Evolutionary conservation across 1,284 basidiomycete species (phyloP).

Genomic region (Phenoliferia sp.): DNA sequence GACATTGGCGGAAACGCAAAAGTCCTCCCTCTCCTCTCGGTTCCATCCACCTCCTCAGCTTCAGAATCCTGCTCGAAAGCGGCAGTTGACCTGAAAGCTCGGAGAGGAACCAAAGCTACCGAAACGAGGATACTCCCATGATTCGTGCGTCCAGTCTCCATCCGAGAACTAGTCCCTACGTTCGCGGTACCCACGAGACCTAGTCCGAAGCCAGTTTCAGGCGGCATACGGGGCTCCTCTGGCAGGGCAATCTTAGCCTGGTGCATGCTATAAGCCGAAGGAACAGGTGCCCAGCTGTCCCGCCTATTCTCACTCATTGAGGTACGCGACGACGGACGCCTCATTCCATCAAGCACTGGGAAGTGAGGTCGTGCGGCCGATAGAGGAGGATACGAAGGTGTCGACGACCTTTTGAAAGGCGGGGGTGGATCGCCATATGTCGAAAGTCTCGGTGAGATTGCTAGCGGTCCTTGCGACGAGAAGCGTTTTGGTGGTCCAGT

Average conservation of each 20-base stretch:
- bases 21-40: not conserved
- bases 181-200: not conserved
- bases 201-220: not conserved
- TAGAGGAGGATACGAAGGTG: not conserved
- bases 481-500: slow-evolving; percentile 7
- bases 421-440: not conserved
- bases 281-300: too few relatives aligned
- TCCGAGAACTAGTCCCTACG: not conserved
- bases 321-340: too few relatives aligned
- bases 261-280: too few relatives aligned
- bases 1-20: not conserved
- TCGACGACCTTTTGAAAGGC: not conserved
- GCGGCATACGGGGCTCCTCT: too few relatives aligned
- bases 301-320: too few relatives aligned
- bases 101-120: slow-evolving; percentile 24
- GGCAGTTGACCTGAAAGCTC: slow-evolving; percentile 6
- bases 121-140: slow-evolving; percentile 19
- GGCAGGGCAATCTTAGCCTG: too few relatives aligned
- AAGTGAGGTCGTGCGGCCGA: not conserved
- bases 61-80: not conserved
- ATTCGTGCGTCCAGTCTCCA: not conserved
- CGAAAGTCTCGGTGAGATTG: not conserved
- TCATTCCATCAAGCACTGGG: not conserved
- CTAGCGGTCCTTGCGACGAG: slow-evolving; percentile 3
- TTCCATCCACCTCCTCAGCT: not conserved